A percentile compares a stretch with the other conserved stretches of the same genome.
Evolutionary conservation across 1,139 yeast genomes (phyloP).

Genomic region (Torulaspora globosa): DNA sequence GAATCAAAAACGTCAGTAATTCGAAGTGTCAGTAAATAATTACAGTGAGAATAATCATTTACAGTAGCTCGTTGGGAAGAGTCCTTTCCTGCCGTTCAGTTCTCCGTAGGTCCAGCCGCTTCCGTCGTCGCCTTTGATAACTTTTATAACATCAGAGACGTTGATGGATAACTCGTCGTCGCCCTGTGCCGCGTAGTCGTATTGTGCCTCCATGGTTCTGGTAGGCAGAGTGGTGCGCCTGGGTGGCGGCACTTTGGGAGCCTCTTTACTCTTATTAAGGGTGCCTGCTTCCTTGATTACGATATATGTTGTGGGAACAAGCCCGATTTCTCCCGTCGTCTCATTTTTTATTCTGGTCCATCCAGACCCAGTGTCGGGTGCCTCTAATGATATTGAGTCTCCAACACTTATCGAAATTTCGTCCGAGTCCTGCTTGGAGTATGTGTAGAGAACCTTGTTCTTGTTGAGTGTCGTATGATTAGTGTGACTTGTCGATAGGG

Average conservation of each 20-base stretch:
- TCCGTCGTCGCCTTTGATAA: constrained; percentile 72
- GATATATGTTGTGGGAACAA: constrained; percentile 86
- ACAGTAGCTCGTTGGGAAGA: constrained; percentile 76
- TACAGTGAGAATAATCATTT: constrained; percentile 8
- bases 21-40: neutral
- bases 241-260: constrained; percentile 78
- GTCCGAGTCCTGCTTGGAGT: constrained; percentile 68
- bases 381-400: constrained; percentile 55
- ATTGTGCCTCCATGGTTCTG: constrained; percentile 60
- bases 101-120: constrained; percentile 98
- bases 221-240: constrained; percentile 51
- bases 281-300: constrained; percentile 40
- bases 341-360: constrained; percentile 64
- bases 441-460: constrained; percentile 63
- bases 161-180: constrained; percentile 70
- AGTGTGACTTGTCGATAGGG: constrained; percentile 22
- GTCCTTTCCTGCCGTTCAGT: constrained; percentile 62
- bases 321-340: constrained; percentile 51
- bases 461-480: constrained; percentile 22
- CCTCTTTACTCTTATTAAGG: constrained; percentile 16
- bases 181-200: constrained; percentile 77
- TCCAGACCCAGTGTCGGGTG: constrained; percentile 84
- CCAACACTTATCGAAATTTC: constrained; percentile 64
- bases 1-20: neutral
- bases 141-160: constrained; percentile 72